Evolutionary conservation across 257 asterid genomes (phyloP), one percentile per base, ranked within the genome.

Genomic region (Galeopsis tetrahit): DNA sequence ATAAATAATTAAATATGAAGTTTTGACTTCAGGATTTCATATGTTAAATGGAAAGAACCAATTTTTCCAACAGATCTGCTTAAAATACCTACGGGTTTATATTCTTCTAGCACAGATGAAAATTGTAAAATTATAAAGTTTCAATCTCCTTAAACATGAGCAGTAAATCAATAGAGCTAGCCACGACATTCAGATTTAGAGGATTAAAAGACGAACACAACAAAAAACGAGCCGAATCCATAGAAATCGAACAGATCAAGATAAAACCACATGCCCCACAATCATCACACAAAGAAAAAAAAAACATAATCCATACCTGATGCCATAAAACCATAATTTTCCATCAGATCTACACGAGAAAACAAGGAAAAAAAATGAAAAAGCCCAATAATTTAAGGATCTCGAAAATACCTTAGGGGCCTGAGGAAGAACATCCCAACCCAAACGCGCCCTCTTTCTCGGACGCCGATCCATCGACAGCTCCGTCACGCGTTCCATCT

Each of bases 401-500:
- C 79, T 51, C 68, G 17, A 64, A 73, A 39, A 32, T 85, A 91
- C 97, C 97, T 89, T 82, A 33, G 88, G 83, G 34, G 76, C 82
- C 46, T 82, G 88, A 57, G 97, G 97, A 74, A 84, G 83, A 62
- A 86, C 96, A 73, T 91, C 97, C 98, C 98, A 93, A 10, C 96
- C 98, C 84, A 91, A 58, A 38, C 98, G 97, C 71, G 78, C 80
- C 81, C 98, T 74, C 63, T 91, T 93, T 69, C 95, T 81, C 57
- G 98, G 96, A 63, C 94, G 79, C 65, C 85, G 92, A 71, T 93
- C 95, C 86, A 91, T 87, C 4, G 96, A 89, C 78, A 89, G 80
- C 73, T 85, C 98, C 2, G 91, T 91, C 75, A 94, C 90, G 76
- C 96, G 98, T 72, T 91, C 98, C 87, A 76, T 94, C 83, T 91